Evolutionary conservation across 2,329 filamentous ascomycete species (phyloP).

Genomic region (Penicillium corylophilum): DNA sequence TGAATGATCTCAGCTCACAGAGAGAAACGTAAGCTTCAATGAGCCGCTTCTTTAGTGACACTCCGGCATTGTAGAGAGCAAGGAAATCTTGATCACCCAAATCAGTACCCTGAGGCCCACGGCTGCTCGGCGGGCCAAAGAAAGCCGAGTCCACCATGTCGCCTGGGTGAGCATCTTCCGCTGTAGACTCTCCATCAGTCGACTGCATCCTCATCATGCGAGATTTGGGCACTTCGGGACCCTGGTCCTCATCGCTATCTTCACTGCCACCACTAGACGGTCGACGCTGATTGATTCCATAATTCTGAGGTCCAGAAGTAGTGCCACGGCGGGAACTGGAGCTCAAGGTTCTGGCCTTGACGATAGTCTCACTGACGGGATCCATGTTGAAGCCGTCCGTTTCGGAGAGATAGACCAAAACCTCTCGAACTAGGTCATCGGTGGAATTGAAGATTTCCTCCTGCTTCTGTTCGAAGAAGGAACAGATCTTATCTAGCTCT

Average conservation of each 20-base stretch:
- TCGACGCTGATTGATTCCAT: slow-evolving; percentile 48
- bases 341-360: slow-evolving; percentile 42
- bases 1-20: slow-evolving; percentile 93
- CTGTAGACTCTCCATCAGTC: slow-evolving; percentile 28
- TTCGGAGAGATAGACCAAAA: slow-evolving; percentile 65
- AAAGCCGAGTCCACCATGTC: slow-evolving; percentile 39
- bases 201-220: slow-evolving; percentile 21
- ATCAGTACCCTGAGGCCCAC: slow-evolving; percentile 63
- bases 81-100: slow-evolving; percentile 71
- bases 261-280: slow-evolving; percentile 49
- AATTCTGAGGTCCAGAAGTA: slow-evolving; percentile 55
- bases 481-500: slow-evolving; percentile 90
- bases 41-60: slow-evolving; percentile 90
- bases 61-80: slow-evolving; percentile 66
- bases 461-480: slow-evolving; percentile 89
- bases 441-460: slow-evolving; percentile 81
- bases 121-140: slow-evolving; percentile 22
- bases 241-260: slow-evolving; percentile 61
- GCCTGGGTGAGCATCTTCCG: slow-evolving; percentile 30
- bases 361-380: slow-evolving; percentile 42
- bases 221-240: slow-evolving; percentile 2
- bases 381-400: slow-evolving; percentile 45
- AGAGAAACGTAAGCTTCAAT: slow-evolving; percentile 85
- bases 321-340: slow-evolving; percentile 44
- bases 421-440: slow-evolving; percentile 71